These are phyloP conservation scores for Misopates orontium DNA, from an alignment of 257 asterid species.

Conservation along the genomic window DNA sequence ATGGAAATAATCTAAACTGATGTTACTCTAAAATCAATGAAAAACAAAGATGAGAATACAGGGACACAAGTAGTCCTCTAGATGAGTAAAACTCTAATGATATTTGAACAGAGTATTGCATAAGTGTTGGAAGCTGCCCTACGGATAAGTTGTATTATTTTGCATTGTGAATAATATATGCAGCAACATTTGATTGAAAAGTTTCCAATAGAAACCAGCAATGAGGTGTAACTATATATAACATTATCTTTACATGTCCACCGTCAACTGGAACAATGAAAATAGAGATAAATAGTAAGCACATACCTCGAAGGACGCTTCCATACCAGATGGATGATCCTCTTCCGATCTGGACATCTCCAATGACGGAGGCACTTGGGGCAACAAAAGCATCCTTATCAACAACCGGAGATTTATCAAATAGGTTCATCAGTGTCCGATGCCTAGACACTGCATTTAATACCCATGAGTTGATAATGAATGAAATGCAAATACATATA, in stretches of 20 bases:
- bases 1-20: too few species aligned
- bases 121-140: too few species aligned
- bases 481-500: not conserved
- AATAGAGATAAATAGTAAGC: slow-evolving; percentile 9
- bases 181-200: not conserved
- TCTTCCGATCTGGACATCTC: slow-evolving; percentile 71
- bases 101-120: too few species aligned
- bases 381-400: slow-evolving; percentile 76
- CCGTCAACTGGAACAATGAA: not conserved
- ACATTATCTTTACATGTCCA: not conserved
- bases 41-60: not conserved
- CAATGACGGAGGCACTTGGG: slow-evolving; percentile 82
- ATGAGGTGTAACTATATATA: not conserved
- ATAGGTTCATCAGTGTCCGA: slow-evolving; percentile 69
- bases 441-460: slow-evolving; percentile 73
- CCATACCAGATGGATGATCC: slow-evolving; percentile 88
- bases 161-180: not conserved
- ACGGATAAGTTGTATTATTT: too few species aligned
- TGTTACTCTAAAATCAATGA: not conserved
- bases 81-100: too few species aligned
- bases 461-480: slow-evolving; percentile 10
- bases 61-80: too few species aligned
- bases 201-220: not conserved
- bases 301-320: slow-evolving; percentile 78
- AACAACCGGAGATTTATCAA: slow-evolving; percentile 71